phyloP scores from a whole-genome alignment of 495 filamentous ascomycete genomes.

The Ramalina peruviana region DNA sequence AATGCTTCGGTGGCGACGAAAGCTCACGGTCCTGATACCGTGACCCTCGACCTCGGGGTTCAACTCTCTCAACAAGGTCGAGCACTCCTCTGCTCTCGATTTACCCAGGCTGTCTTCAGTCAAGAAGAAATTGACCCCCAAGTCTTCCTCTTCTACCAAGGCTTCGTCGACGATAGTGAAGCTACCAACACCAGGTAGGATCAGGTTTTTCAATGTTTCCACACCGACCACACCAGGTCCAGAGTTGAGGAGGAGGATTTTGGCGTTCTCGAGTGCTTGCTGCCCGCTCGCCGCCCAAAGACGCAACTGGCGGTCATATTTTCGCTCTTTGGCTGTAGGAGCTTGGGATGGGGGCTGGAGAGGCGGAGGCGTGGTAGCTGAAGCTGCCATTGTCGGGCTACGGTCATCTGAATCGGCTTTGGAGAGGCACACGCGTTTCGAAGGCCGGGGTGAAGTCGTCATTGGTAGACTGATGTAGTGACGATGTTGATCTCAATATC shows the following conservation, averaged over 20 bases:
- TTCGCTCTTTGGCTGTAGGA: conserved; percentile 76
- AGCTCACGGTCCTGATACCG: conserved; percentile 37
- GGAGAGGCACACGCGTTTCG: too few species aligned
- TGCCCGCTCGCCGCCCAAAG: conserved; percentile 92
- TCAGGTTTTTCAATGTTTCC: conserved; percentile 91
- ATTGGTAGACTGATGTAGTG: too few species aligned
- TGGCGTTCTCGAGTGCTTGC: conserved; percentile 74
- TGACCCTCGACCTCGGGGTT: conserved; percentile 88
- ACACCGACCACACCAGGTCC: conserved; percentile 63
- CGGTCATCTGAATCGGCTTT: too few species aligned
- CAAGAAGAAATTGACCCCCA: conserved; percentile 95
- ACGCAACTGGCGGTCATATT: conserved; percentile 91
- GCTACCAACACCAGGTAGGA: conserved; percentile 83
- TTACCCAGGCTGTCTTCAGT: conserved; percentile 65
- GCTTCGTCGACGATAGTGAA: conserved; percentile 84
- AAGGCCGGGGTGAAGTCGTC: too few species aligned
- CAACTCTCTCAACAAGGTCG: conserved; percentile 65
- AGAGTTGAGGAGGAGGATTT: conserved; percentile 76
- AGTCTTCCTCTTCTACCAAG: conserved; percentile 61
- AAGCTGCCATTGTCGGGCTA: conserved; percentile 7
- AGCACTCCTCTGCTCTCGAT: conserved; percentile 65
- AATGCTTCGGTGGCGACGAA: neutral
- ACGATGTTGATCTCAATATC: too few species aligned
- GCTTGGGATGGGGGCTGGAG: conserved; percentile 8
- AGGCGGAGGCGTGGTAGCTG: conserved; percentile 10